Evolutionary conservation across 2,329 filamentous ascomycete species (phyloP), one percentile per base, ranked within the genome.

Genomic region (Mariannaea elegans): DNA sequence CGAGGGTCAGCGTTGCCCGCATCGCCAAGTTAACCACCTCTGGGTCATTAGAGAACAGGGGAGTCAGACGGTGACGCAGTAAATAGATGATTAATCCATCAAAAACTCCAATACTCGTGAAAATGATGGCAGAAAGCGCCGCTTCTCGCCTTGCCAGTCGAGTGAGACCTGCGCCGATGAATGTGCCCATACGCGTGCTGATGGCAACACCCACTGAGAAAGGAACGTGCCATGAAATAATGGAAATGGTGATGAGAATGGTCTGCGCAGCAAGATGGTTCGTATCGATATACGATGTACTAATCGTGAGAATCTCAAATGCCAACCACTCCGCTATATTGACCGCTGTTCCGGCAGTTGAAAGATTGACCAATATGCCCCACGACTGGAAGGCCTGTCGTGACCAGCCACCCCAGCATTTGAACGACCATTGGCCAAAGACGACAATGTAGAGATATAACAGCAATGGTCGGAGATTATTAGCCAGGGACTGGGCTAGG

Each of bases 401-500:
- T 7, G 78, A 78, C 49, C 80, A 77, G 0, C 80, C 79, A 4
- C 76, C 77, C 81, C 80, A 70, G 23, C 68, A 71, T 32, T 66
- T 47, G 12, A 64, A 59, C 0, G 68, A 68, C 7, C 50, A 55
- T 19, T 76, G 73, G 4, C 78, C 80, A 56, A 79, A 77, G 53
- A 78, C 72, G 27, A 80, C 71, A 10, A 79, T 74, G 62, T 84
- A 85, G 1, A 78, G 39, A 19, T 81, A 73, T 1, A 86, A 74
- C 2, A 84, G 68, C 0, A 82, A 16, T 0, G 81, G 81, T 1
- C 82, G 77, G 3, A 85, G 72, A 29, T 80, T 78, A 51, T 84
- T 82, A 10, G 80, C 80, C 0, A 83, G 63, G 0, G 82, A 82
- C 4, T 78, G 78, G n/a, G 81, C 82, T 2, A 85, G 70, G 0